phyloP scores from a whole-genome alignment of 495 filamentous ascomycete species.

The Penicillium soppii region DNA sequence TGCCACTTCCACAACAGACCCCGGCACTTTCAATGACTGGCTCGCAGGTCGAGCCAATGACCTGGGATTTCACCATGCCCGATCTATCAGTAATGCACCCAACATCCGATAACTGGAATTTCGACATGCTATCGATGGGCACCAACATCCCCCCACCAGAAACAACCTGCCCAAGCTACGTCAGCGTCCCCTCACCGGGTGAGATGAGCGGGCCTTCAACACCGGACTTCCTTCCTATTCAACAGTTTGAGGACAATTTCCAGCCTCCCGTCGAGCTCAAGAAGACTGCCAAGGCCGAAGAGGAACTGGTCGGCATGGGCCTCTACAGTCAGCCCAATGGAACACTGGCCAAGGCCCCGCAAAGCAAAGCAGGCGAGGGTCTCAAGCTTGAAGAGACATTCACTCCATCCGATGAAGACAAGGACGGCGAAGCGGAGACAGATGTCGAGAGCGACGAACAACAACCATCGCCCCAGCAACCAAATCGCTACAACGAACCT shows the following conservation, averaged over 20 bases:
- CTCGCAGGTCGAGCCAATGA: slow-evolving; percentile 37
- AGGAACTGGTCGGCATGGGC: slow-evolving; percentile 80
- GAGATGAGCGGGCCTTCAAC: slow-evolving; percentile 55
- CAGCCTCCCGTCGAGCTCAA: slow-evolving; percentile 23
- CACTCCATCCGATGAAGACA: slow-evolving; percentile 68
- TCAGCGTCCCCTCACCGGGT: slow-evolving; percentile 41
- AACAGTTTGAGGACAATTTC: slow-evolving; percentile 36
- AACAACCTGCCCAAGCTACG: slow-evolving; percentile 36
- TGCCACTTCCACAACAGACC: slow-evolving; percentile 42
- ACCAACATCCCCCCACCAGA: slow-evolving; percentile 35
- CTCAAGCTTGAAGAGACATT: slow-evolving; percentile 84
- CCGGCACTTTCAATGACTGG: slow-evolving; percentile 36
- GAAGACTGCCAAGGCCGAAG: slow-evolving; percentile 43
- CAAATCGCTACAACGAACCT: slow-evolving; percentile 1
- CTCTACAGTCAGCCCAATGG: slow-evolving; percentile 70
- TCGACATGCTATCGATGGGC: slow-evolving; percentile 42
- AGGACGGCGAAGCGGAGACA: slow-evolving; percentile 52
- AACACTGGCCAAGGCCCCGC: slow-evolving; percentile 46
- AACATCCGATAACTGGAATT: slow-evolving; percentile 34
- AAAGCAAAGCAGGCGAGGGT: slow-evolving; percentile 59
- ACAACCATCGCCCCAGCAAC: slow-evolving; percentile 10
- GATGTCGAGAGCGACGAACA: slow-evolving; percentile 37
- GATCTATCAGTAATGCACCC: slow-evolving; percentile 25
- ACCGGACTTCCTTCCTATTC: slow-evolving; percentile 56
- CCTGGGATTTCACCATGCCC: slow-evolving; percentile 26